Evolutionary conservation across 1,139 yeast species (phyloP).

Genomic region (Debaryomyces sp.): DNA sequence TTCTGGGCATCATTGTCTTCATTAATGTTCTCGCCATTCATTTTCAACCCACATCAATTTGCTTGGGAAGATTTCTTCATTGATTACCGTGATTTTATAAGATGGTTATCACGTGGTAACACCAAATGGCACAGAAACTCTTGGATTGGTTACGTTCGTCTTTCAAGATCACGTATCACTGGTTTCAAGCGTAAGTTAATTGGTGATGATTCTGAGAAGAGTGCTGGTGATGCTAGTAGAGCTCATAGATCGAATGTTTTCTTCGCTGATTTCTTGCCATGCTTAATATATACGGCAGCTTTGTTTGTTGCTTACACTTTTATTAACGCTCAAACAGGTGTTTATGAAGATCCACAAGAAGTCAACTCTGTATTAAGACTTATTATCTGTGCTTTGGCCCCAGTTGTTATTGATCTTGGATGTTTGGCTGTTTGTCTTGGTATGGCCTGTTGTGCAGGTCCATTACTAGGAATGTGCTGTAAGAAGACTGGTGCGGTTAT

Average conservation of each 20-base stretch:
- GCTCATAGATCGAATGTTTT: conserved; percentile 89
- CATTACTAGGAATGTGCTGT: conserved; percentile 91
- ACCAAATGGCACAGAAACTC: conserved; percentile 99
- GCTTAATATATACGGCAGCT: conserved; percentile 84
- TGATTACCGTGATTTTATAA: conserved; percentile 96
- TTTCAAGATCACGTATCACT: conserved; percentile 94
- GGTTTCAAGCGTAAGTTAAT: conserved; percentile 94
- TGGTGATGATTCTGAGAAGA: conserved; percentile 89
- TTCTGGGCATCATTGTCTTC: conserved; percentile 97
- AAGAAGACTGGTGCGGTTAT: conserved; percentile 96
- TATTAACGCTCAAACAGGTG: conserved; percentile 98
- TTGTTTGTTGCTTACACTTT: conserved; percentile 89
- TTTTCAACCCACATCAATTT: conserved; percentile 98
- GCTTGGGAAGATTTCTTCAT: conserved; percentile 99
- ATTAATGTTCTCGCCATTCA: conserved; percentile 88
- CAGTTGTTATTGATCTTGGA: conserved; percentile 90
- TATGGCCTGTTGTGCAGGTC: conserved; percentile 97
- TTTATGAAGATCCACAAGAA: conserved; percentile 47
- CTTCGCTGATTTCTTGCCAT: conserved; percentile 86
- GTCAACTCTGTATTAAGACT: conserved; percentile 87
- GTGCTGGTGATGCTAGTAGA: conserved; percentile 92
- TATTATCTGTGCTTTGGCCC: conserved; percentile 87
- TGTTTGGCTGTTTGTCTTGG: conserved; percentile 72
- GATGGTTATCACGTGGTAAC: conserved; percentile 99
- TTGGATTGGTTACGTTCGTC: conserved; percentile 97